Conservation (phyloP, 2,329 filamentous ascomycete genomes). For the Bimuria novae-zelandiae region DNA sequence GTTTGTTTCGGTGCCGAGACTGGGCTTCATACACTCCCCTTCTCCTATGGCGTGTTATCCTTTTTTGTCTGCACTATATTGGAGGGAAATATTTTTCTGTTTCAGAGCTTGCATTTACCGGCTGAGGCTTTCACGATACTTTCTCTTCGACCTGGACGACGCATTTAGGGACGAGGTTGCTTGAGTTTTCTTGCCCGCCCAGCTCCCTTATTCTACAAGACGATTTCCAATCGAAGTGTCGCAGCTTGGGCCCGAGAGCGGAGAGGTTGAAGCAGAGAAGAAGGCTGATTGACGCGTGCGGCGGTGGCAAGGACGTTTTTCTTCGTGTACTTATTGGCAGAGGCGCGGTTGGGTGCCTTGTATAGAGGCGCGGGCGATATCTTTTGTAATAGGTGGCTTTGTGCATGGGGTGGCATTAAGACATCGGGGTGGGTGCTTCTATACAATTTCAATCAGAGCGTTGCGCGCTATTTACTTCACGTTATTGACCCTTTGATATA, state of each 20-base stretch:
- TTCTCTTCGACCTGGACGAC: neutral
- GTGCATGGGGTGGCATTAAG: neutral
- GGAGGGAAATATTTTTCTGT: slow-evolving; percentile 13
- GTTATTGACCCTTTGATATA: too few relatives aligned
- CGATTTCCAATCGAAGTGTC: too few relatives aligned
- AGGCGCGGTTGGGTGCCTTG: neutral
- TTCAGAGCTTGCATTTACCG: slow-evolving; percentile 17
- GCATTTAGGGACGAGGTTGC: neutral
- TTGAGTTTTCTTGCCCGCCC: neutral
- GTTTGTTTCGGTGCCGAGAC: neutral
- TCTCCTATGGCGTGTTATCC: slow-evolving; percentile 7
- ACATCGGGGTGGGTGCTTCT: neutral
- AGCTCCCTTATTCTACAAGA: too few relatives aligned
- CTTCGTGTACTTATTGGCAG: slow-evolving; percentile 14
- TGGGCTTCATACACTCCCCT: slow-evolving; percentile 2
- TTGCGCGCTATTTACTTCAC: slow-evolving; percentile 1
- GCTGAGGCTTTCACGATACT: slow-evolving; percentile 14
- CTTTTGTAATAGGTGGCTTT: neutral
- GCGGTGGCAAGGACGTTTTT: neutral
- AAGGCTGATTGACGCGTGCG: too few relatives aligned
- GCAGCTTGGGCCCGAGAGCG: too few relatives aligned
- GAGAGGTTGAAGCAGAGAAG: too few relatives aligned
- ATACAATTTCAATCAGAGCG: neutral
- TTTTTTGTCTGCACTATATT: slow-evolving; percentile 1
- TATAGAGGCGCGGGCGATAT: neutral